A percentile compares a stretch with the other conserved stretches of the same genome.
Evolutionary conservation across 768 basidiomycete species (phyloP).

Genomic region (Psilocybe tampanensis): DNA sequence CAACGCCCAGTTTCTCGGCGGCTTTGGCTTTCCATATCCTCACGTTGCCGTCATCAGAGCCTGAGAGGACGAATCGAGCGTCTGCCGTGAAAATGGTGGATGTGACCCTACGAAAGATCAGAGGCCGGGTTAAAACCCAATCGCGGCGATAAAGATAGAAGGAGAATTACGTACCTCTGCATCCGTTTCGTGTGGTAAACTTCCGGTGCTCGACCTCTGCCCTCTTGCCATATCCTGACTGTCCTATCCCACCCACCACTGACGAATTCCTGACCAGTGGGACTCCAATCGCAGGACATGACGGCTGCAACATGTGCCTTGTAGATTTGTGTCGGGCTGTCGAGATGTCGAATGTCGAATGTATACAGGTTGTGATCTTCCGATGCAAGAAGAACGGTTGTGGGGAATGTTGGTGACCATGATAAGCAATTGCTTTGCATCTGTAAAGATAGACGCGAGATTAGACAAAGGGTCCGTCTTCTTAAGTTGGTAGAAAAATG

Average conservation of each 20-base stretch:
- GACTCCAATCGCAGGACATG: constrained; percentile 97
- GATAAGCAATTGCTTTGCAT: constrained; percentile 89
- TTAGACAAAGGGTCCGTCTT: neutral
- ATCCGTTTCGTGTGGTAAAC: constrained; percentile 99
- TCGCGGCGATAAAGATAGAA: neutral
- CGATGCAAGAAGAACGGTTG: constrained; percentile 88
- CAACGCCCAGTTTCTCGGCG: constrained; percentile 87
- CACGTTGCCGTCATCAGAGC: constrained; percentile 95
- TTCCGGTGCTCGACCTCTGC: constrained; percentile 78
- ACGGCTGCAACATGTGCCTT: constrained; percentile 97
- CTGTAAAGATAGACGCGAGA: constrained; percentile 31
- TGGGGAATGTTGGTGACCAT: constrained; percentile 97
- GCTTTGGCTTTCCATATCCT: constrained; percentile 95
- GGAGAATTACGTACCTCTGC: constrained; percentile 68
- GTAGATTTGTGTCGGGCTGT: constrained; percentile 87
- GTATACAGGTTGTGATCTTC: constrained; percentile 99
- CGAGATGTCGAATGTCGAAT: constrained; percentile 89
- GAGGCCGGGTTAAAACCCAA: neutral
- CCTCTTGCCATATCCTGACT: constrained; percentile 90
- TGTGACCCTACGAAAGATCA: constrained; percentile 75
- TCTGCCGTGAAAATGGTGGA: constrained; percentile 89
- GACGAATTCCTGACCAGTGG: constrained; percentile 94
- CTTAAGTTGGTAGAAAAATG: neutral
- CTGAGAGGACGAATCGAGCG: constrained; percentile 86
- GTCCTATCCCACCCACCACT: constrained; percentile 97